These are phyloP conservation scores for Yarrowia sp. DNA, from an alignment of 805 yeast genomes.

Conservation along the genomic window DNA sequence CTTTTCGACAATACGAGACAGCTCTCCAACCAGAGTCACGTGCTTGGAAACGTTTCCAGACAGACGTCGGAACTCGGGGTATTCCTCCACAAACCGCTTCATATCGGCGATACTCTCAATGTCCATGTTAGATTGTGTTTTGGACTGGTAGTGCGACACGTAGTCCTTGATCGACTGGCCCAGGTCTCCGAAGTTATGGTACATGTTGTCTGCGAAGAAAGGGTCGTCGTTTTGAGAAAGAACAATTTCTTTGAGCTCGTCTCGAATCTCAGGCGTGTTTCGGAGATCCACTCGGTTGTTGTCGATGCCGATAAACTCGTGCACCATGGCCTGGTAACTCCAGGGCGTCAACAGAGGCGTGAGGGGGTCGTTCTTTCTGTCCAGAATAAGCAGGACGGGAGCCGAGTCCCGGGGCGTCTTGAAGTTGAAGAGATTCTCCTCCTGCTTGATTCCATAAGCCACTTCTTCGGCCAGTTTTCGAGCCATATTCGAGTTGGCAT, in stretches of 20 bases:
- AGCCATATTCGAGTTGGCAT: constrained; percentile 69
- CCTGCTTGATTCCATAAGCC: constrained; percentile 49
- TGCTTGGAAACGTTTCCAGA: constrained; percentile 91
- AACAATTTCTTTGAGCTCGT: constrained; percentile 69
- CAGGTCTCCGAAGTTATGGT: constrained; percentile 90
- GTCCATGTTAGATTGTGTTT: constrained; percentile 75
- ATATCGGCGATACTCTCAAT: constrained; percentile 85
- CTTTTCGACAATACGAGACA: constrained; percentile 72
- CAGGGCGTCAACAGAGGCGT: constrained; percentile 94
- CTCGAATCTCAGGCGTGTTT: constrained; percentile 59
- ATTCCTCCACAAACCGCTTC: constrained; percentile 87
- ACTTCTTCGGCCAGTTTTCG: constrained; percentile 73
- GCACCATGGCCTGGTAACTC: constrained; percentile 98
- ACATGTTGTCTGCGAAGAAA: constrained; percentile 83
- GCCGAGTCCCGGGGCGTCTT: constrained; percentile 63
- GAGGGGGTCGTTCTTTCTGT: constrained; percentile 87
- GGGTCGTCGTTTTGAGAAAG: constrained; percentile 68
- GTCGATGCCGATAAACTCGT: constrained; percentile 82
- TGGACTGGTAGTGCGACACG: constrained; percentile 52
- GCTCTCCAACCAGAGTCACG: constrained; percentile 85
- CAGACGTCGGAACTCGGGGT: constrained; percentile 90
- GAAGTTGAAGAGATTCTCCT: constrained; percentile 66
- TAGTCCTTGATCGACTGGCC: constrained; percentile 52
- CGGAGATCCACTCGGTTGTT: constrained; percentile 80
- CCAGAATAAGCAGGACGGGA: constrained; percentile 77